Base-by-base conservation (phyloP, 352 stramenopile species). In the Globisporangium radiosum region DNA sequence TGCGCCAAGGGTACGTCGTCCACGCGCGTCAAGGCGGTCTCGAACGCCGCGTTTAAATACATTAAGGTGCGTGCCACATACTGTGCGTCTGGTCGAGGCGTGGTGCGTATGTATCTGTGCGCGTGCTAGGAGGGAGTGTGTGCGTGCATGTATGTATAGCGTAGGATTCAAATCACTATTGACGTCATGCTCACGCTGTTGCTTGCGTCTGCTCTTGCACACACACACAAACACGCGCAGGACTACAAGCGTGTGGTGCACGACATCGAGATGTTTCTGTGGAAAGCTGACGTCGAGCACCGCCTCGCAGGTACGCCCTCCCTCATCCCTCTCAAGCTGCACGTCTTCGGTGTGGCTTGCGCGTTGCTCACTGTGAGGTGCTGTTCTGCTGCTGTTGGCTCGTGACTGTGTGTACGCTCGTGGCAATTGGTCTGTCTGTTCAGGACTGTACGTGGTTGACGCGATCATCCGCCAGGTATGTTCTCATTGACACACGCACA, bases 191-290 rank as follows among this genome's bases (percentile, higher is more conserved):
- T 33, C 25, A 33, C 25, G 25, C 25, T 33, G 25, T 33, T 33
- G 25, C 25, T 33, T 33, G 25, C 25, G 25, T 33, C 25, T 33
- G 25, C 25, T 33, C 25, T 33, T 2, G 25, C 25, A 0, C 25
- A 3, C 25, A 47, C 42, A 47, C 9, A 14, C 42, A 15, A n/a
- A n/a, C 14, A 14, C 11, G 36, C 37, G 33, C 63, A 94, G 82
- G 82, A 85, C 59, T 94, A 94, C 66, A 94, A 94, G 62, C 82
- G 87, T 56, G 85, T 94, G 48, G 85, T 94, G 57, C 82, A 94
- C 42, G 85, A 92, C 43, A 81, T 94, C 7, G 85, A 94, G 70
- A 68, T 84, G 39, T 90, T 92, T 66, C 45, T 94, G 48, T 94
- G 85, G 85, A 91, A 90, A 52, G 73, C 80, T 0, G 81, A 94